Evolutionary conservation across 352 stramenopile genomes (phyloP), one percentile per base, ranked within the genome.

Genomic region (Pseudoperonospora humuli): DNA sequence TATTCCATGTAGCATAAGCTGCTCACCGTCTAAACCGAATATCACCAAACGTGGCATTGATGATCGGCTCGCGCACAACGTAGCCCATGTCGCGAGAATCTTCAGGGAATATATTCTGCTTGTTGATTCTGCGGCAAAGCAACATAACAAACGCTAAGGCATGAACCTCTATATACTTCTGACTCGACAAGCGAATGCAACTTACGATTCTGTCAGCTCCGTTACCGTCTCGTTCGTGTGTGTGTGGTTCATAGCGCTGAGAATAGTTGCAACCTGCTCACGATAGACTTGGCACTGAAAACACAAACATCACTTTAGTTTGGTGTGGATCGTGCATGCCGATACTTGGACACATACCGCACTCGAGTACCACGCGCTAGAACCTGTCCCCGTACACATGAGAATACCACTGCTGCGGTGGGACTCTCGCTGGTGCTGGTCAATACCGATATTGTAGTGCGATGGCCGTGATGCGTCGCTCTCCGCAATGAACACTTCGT

Each of bases 401-500:
- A 94, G 84, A 62, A 94, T 88, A 17, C 82, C 82, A 53, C 79
- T 92, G 59, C 80, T 92, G 43, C 80, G 77, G 50, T 94, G 78
- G 7, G 78, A 89, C 59, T 94, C 80, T 39, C 80, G 78, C 45
- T 94, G 80, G 45, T 92, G 73, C 51, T 94, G 79, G 47, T 94
- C 82, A 14, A 92, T 79, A 34, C 82, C 82, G 35, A 94, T 91
- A 39, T 92, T 88, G 69, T 94, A 91, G 50, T 88, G 75, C 31
- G 79, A 90, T 26, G 82, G 82, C 1, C 80, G 79, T 19, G 79
- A 91, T 24, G 82, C 75, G 24, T 94, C 82, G 17, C 74, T 81
- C 57, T 94, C 82, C 7, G 82, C 82, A 46, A 94, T 92, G 45
- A 94, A 94, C 29, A 94, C 80, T 69, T 93, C 82, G 47, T 94